These are phyloP conservation scores for Podila minutissima DNA, from an alignment of 192 early-diverging fungal genomes.

Conservation along the genomic window DNA sequence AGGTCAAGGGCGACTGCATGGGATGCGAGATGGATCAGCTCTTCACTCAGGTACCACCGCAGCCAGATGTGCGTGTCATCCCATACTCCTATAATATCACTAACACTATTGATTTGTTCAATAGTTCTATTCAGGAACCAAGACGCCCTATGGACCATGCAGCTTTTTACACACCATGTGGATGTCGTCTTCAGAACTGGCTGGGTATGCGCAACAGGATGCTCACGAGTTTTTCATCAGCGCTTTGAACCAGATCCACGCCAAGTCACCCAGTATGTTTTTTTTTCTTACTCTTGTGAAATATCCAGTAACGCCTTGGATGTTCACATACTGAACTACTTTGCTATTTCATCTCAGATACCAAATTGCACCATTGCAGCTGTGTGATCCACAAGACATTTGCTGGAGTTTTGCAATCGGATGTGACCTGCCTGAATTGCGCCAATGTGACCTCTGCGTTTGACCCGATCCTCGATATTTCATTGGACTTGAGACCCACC, in stretches of 20 bases:
- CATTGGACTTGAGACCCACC: conserved; percentile 78
- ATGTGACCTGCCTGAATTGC: conserved; percentile 87
- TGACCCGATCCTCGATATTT: conserved; percentile 94
- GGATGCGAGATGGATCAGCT: conserved; percentile 93
- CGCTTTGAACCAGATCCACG: conserved; percentile 87
- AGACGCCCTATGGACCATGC: conserved; percentile 82
- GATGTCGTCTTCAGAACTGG: conserved; percentile 86
- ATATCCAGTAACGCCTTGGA: background rate
- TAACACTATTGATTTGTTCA: background rate
- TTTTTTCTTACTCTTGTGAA: background rate
- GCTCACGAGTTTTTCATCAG: conserved; percentile 98
- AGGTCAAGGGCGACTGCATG: conserved; percentile 75
- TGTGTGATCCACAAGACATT: conserved; percentile 94
- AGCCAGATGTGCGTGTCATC: background rate
- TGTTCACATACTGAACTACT: too few relatives aligned
- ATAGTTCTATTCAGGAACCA: conserved; percentile 75
- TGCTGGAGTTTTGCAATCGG: conserved; percentile 89
- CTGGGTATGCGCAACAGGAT: conserved; percentile 95
- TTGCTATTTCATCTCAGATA: conserved; percentile 12
- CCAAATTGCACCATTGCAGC: conserved; percentile 63
- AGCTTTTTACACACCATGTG: conserved; percentile 90
- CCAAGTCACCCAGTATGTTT: conserved; percentile 59
- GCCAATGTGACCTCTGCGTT: conserved; percentile 79
- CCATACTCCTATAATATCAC: background rate
- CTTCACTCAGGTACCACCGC: conserved; percentile 72